Base-by-base conservation (phyloP, 192 early-diverging fungal species). In the Coemansia aciculifera region DNA sequence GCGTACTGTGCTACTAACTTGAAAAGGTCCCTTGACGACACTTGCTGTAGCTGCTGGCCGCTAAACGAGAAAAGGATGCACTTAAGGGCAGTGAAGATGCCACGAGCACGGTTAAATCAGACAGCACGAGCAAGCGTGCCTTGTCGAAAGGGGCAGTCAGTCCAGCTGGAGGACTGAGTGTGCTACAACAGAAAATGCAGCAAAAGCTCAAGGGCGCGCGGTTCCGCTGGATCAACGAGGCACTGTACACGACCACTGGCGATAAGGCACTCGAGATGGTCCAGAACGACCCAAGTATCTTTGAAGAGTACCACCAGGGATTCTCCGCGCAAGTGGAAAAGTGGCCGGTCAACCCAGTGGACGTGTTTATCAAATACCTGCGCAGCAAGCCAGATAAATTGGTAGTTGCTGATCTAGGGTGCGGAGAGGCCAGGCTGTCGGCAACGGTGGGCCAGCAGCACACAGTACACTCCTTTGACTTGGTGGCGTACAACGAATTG, bases 261-360 rank as follows among this genome's bases (percentile, higher is more conserved):
- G 75, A 87, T 23, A 86, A 91, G 13, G 89, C 93, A 0, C 90
- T 89, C 62, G 68, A 85, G 12, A 77, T 97, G 36, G 94, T 98
- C 67, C 86, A 88, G 66, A 78, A 90, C 43, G 88, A 94, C 42
- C 95, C 95, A 0, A 89, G 91, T 62, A 78, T 94, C n/a, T 99
- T 98, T 85, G 89, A 92, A 38, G 91, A 95, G 84, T 99, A 99
- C 69, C 97, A 99, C 76, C 85, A 88, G 66, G 97, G 97, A 0
- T 99, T 98, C 87, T 86, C 92, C 9, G 85, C 89, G 15, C 96
- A 95, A 71, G 95, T 95, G 11, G 88, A 94, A 67, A 80, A 84
- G 21, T 99, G 97, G 97, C 96, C 96, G 1, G 84, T 84, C 23
- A 99, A 99, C 72, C 97, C 97, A 1, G 90, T 98, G 2, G 93